These are phyloP conservation scores for Vigna reflexopilosa DNA, from an alignment of 306 rosid species.

Conservation along the genomic window DNA sequence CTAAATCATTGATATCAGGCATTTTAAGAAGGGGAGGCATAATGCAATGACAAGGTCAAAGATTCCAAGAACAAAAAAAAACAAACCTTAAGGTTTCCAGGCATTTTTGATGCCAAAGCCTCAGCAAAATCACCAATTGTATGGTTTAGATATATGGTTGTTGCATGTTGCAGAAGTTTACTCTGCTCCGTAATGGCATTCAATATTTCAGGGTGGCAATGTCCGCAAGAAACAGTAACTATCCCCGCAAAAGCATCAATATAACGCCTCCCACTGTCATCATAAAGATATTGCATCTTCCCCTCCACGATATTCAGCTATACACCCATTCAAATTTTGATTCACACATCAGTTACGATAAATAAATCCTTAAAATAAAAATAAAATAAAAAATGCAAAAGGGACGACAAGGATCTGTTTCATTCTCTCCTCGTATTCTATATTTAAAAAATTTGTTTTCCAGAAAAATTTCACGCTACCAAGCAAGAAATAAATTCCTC, in stretches of 20 bases:
- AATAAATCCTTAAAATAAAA: not conserved
- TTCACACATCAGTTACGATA: slow-evolving; percentile 11
- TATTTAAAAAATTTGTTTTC: not conserved
- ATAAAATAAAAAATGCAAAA: not conserved
- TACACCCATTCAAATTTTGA: slow-evolving; percentile 14
- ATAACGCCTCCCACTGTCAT: slow-evolving; percentile 88
- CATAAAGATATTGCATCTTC: slow-evolving; percentile 91
- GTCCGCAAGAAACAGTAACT: slow-evolving; percentile 98
- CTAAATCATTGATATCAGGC: not conserved
- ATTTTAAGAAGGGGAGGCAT: not conserved
- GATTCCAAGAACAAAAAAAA: not conserved
- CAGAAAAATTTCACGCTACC: not conserved
- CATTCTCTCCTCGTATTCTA: not conserved
- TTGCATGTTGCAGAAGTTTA: slow-evolving; percentile 86
- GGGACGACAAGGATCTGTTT: not conserved
- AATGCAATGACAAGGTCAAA: not conserved
- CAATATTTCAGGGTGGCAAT: slow-evolving; percentile 85
- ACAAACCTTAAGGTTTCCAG: slow-evolving; percentile 79
- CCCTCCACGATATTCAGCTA: slow-evolving; percentile 97
- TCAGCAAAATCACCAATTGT: slow-evolving; percentile 80
- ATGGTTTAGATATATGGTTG: slow-evolving; percentile 82
- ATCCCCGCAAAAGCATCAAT: slow-evolving; percentile 96
- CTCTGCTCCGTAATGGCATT: slow-evolving; percentile 77
- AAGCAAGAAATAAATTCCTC: not conserved
- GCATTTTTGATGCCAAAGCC: slow-evolving; percentile 84